A percentile compares a stretch with the other conserved stretches of the same genome.
Evolutionary conservation across 306 rosid species (phyloP).

Genomic region (apple (Malus domestica)): ASM211411v1 NC_041796.1:29310501-29311000

Average conservation of each 20-base stretch:
- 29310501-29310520: not conserved
- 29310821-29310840: not conserved
- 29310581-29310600: conserved; percentile 12
- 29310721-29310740: not conserved
- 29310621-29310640: not conserved
- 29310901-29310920: not conserved
- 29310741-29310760: not conserved
- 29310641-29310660: not conserved
- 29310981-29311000: not conserved
- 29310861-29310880: not conserved
- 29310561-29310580: not conserved
- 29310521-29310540: conserved; percentile 11
- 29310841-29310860: not conserved
- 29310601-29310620: not conserved
- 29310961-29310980: not conserved
- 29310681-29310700: not conserved
- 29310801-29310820: not conserved
- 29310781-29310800: not conserved
- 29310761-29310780: not conserved
- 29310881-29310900: not conserved
- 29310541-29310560: conserved; percentile 12
- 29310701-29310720: not conserved
- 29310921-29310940: not conserved
- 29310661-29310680: not conserved
- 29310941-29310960: not conserved